Evolutionary conservation across 306 rosid species (phyloP).

Genomic region (Castanea mollissima): DNA sequence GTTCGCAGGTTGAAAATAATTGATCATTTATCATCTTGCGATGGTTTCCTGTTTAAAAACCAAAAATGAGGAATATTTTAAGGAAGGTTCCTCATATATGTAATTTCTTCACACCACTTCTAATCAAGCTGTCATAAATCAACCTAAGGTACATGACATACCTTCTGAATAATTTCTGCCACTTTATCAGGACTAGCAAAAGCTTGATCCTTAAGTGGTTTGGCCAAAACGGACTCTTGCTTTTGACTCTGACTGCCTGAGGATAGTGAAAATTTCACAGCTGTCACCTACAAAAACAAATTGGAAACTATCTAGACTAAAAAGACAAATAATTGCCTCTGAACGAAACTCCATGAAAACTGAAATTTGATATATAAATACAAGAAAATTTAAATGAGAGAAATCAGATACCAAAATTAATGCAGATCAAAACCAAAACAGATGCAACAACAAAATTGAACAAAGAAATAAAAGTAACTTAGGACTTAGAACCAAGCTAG

Average conservation of each 20-base stretch:
- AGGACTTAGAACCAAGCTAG: too few species aligned
- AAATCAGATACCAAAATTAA: too few species aligned
- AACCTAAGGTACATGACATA: conserved; percentile 18
- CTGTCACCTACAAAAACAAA: conserved; percentile 69
- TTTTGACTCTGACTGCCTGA: conserved; percentile 72
- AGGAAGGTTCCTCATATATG: neutral
- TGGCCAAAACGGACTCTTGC: conserved; percentile 67
- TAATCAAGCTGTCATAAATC: neutral
- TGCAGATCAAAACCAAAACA: too few species aligned
- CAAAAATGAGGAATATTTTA: neutral
- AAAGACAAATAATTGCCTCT: neutral
- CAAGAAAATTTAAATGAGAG: neutral
- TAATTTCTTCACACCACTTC: neutral
- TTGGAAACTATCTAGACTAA: neutral
- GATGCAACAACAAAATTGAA: too few species aligned
- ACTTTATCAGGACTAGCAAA: conserved; percentile 96
- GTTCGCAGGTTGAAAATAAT: neutral
- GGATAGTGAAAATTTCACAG: conserved; percentile 85
- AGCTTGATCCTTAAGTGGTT: conserved; percentile 87
- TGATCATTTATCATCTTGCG: neutral
- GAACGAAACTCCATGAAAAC: neutral
- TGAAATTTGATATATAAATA: neutral
- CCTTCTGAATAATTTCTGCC: conserved; percentile 91
- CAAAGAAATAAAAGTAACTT: too few species aligned
- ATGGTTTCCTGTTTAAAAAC: neutral